A percentile compares a stretch with the other conserved stretches of the same genome.
These are phyloP conservation scores for Wallacemonas sp. DNA, from an alignment of 208 protist genomes.

Conservation along the genomic window DNA sequence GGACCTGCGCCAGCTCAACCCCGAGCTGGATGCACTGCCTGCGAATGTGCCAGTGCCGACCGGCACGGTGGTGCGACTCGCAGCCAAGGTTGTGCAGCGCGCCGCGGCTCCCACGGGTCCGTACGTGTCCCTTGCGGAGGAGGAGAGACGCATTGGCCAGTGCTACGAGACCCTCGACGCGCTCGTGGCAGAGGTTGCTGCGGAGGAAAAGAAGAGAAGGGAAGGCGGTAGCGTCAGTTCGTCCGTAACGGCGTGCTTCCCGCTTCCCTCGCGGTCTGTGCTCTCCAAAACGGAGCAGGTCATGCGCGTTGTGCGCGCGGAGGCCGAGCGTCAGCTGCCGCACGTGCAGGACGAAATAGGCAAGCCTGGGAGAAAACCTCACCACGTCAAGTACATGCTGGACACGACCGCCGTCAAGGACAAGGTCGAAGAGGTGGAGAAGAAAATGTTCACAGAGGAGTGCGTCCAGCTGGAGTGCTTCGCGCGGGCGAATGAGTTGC, in stretches of 20 bases:
- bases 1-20: conserved; percentile 63
- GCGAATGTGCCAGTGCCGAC: conserved; percentile 31
- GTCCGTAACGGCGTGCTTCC: not conserved
- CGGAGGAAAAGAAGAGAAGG: conserved; percentile 14
- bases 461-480: conserved; percentile 33
- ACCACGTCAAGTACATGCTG: conserved; percentile 55
- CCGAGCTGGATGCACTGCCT: conserved; percentile 27
- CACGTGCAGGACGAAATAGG: conserved; percentile 28
- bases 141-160: conserved; percentile 44
- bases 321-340: conserved; percentile 60
- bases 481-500: conserved; percentile 6
- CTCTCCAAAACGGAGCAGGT: conserved; percentile 60
- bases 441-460: conserved; percentile 27
- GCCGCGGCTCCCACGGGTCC: conserved; percentile 29
- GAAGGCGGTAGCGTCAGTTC: not conserved
- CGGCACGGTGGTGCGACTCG: conserved; percentile 56
- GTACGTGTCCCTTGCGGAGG: conserved; percentile 44
- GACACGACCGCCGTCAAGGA: conserved; percentile 50
- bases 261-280: conserved; percentile 49
- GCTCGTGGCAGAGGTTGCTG: conserved; percentile 25
- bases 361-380: conserved; percentile 31
- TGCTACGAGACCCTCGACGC: conserved; percentile 39
- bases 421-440: conserved; percentile 25
- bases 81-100: conserved; percentile 23
- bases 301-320: conserved; percentile 35